Percentiles rank a stretch among this genome's conserved stretches.
Conservation (phyloP, 768 basidiomycete genomes). For the Leccinellum luteum region DNA sequence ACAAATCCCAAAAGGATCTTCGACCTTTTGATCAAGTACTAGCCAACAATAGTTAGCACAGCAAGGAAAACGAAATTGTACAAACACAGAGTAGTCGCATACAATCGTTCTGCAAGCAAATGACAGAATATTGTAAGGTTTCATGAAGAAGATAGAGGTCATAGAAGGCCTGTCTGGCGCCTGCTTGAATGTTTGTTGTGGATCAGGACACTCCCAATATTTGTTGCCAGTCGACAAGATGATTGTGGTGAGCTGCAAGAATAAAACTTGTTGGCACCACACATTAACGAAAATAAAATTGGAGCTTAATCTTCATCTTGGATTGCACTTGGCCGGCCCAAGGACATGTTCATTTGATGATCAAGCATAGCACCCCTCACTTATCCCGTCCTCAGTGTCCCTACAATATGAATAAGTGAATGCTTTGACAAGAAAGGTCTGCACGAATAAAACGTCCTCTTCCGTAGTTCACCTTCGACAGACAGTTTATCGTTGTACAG, state of each 20-base stretch:
- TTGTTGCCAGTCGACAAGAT: conserved; percentile 66
- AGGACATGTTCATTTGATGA: conserved; percentile 38
- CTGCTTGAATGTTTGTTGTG: conserved; percentile 48
- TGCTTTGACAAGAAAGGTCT: background rate
- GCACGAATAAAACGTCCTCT: conserved; percentile 40
- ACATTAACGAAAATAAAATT: no score
- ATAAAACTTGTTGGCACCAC: background rate
- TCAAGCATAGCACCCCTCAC: conserved; percentile 29
- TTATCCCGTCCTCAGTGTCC: no score
- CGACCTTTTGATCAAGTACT: conserved; percentile 42
- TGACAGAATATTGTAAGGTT: conserved; percentile 60
- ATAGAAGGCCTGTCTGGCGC: conserved; percentile 48
- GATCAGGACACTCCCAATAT: conserved; percentile 65
- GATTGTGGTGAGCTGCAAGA: conserved; percentile 55
- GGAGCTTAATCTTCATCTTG: conserved; percentile 65
- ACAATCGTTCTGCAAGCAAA: conserved; percentile 63
- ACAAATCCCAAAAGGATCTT: conserved; percentile 50
- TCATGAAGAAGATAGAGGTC: conserved; percentile 49
- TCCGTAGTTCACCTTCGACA: no score
- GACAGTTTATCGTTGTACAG: conserved; percentile 30
- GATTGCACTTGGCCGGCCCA: no score
- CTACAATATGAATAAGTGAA: conserved; percentile 9
- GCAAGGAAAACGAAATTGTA: background rate
- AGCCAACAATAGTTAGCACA: background rate
- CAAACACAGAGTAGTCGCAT: conserved; percentile 14